These are phyloP conservation scores for Citrus mangshanensis DNA, from an alignment of 345 rosid genomes.

Conservation along the genomic window DNA sequence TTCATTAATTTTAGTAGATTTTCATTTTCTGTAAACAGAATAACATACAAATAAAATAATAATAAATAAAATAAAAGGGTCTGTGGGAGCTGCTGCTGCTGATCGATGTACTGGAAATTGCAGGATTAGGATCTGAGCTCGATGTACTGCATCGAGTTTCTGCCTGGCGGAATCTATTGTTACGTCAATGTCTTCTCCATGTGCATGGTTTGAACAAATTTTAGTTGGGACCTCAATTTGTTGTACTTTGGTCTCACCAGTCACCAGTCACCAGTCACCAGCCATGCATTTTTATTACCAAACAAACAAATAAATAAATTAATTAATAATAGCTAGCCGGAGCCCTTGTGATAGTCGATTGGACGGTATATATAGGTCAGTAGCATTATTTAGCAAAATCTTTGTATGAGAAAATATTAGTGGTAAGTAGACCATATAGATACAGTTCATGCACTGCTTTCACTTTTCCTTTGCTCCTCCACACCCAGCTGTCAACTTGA, in stretches of 20 bases:
- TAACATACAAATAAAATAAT: too few species aligned
- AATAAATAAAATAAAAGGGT: neutral
- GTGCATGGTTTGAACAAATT: slow-evolving; percentile 14
- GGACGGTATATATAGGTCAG: neutral
- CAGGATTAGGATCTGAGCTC: slow-evolving; percentile 13
- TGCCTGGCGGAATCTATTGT: slow-evolving; percentile 23
- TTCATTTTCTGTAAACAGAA: too few species aligned
- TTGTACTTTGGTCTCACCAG: neutral
- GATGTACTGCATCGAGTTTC: slow-evolving; percentile 15
- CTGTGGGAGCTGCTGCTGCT: slow-evolving; percentile 5
- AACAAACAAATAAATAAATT: too few species aligned
- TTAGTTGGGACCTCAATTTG: slow-evolving; percentile 4
- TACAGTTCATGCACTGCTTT: neutral
- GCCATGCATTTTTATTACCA: neutral
- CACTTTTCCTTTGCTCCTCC: neutral
- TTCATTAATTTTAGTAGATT: too few species aligned
- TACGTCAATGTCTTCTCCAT: slow-evolving; percentile 12
- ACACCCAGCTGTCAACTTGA: slow-evolving; percentile 9
- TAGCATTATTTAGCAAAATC: neutral
- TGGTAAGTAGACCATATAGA: neutral
- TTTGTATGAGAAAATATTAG: neutral
- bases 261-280: too few species aligned
- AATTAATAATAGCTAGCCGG: too few species aligned
- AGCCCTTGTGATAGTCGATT: neutral
- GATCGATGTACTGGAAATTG: slow-evolving; percentile 9